Base-by-base conservation (phyloP, 2,329 filamentous ascomycete genomes). In the Colletotrichum scovillei region DNA sequence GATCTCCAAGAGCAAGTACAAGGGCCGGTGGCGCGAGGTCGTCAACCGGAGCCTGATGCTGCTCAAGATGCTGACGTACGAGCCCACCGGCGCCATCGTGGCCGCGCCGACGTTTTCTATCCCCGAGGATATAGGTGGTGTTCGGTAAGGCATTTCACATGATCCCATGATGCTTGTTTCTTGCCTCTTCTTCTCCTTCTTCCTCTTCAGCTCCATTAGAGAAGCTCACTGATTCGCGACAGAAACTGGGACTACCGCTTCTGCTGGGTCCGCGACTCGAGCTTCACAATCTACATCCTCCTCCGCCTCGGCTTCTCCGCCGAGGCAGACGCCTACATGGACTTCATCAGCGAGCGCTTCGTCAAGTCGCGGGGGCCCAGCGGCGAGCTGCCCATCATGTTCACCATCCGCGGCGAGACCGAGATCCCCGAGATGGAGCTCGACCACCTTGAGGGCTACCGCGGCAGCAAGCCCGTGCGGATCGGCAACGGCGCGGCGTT, bases 401-500 rank as follows among this genome's bases (percentile, higher is more conserved):
- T 95, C 79, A 94, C 92, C 53, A 95, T 95, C 76, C 88, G 90
- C 28, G 93, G 93, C 59, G 91, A 91, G 57, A 94, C 92, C 1
- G 91, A 94, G 52, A 93, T 95, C 49, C 92, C 93, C 0, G 93
- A 95, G 81, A 78, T 87, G 46, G 92, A 93, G 75, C 86, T 95
- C 6, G 81, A 85, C 69, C 93, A 95, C 76, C 86, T 95, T 2
- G 91, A 94, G 57, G 93, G 93, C 2, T 95, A 95, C 79, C 87
- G 90, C 65, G 88, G 89, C 30, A 95, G 92, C 79, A 88, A 84
- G 60, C 93, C 93, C 0, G 93, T 95, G 26, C 89, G 93, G 2
- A 93, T 95, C 63, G 93, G 93, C 12, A 95, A 95, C 76, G 92
- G 92, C 0, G 93, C 93, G 1, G 92, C 93, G 0, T 93, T 91